These are phyloP conservation scores for Marvania coccoides DNA, from an alignment of 139 green algal species.

Conservation along the genomic window DNA sequence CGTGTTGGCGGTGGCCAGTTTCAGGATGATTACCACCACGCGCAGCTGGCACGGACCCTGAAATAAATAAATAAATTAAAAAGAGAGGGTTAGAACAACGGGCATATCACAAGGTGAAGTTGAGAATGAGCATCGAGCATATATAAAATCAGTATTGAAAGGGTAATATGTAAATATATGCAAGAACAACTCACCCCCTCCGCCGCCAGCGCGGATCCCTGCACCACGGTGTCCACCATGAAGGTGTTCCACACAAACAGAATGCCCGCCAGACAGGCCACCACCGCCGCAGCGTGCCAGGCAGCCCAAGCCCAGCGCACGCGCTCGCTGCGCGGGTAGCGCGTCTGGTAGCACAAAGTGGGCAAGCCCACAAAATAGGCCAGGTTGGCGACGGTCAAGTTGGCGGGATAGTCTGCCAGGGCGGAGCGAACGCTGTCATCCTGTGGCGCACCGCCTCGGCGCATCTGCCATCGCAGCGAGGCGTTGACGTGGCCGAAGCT, in stretches of 20 bases:
- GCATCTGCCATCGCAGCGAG: too few species aligned
- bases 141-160: not conserved
- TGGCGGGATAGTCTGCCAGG: constrained; percentile 69
- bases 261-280: constrained; percentile 30
- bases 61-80: not conserved
- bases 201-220: constrained; percentile 49
- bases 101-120: too few species aligned
- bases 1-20: constrained; percentile 83
- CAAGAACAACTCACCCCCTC: constrained; percentile 32
- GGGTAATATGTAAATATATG: not conserved
- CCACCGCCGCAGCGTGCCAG: constrained; percentile 15
- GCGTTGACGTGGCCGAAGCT: constrained; percentile 71
- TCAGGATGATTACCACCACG: constrained; percentile 81
- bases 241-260: constrained; percentile 74
- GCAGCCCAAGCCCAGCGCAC: constrained; percentile 24
- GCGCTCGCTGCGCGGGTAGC: constrained; percentile 31
- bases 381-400: constrained; percentile 59
- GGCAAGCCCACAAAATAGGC: constrained; percentile 72
- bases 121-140: too few species aligned
- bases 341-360: constrained; percentile 73
- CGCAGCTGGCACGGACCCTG: constrained; percentile 31
- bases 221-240: constrained; percentile 67
- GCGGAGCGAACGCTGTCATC: too few species aligned
- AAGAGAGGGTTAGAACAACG: not conserved
- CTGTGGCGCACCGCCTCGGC: too few species aligned